phyloP scores from a whole-genome alignment of 2,329 filamentous ascomycete genomes.

The Fusarium tanahbumbuense region DNA sequence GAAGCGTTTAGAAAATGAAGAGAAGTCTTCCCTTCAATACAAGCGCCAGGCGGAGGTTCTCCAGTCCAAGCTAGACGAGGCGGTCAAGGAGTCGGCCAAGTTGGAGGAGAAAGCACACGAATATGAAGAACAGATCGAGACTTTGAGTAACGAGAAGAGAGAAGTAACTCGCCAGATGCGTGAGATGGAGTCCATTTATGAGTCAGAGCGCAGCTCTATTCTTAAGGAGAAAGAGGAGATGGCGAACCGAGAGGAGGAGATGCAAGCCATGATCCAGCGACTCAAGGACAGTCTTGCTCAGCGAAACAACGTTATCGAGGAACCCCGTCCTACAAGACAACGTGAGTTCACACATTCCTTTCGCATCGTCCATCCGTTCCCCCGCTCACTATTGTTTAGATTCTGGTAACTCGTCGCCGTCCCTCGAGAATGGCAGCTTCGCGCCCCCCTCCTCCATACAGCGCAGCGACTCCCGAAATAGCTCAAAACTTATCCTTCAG shows the following conservation, averaged over 20 bases:
- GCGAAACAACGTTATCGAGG: slow-evolving; percentile 70
- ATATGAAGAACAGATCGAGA: slow-evolving; percentile 83
- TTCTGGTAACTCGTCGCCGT: slow-evolving; percentile 70
- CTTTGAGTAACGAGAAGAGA: slow-evolving; percentile 84
- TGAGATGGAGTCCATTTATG: slow-evolving; percentile 93
- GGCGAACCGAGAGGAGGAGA: slow-evolving; percentile 84
- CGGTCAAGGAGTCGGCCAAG: slow-evolving; percentile 82
- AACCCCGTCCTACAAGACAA: slow-evolving; percentile 68
- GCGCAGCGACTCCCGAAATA: slow-evolving; percentile 88
- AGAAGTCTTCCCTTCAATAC: slow-evolving; percentile 80
- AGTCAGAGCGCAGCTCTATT: slow-evolving; percentile 87
- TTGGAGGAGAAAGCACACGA: slow-evolving; percentile 91
- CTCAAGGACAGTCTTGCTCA: slow-evolving; percentile 90
- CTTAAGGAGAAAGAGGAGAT: slow-evolving; percentile 94
- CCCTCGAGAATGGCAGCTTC: slow-evolving; percentile 81
- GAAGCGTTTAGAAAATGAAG: slow-evolving; percentile 83
- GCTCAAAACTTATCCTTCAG: slow-evolving; percentile 89
- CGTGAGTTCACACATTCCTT: slow-evolving; percentile 57
- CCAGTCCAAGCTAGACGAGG: slow-evolving; percentile 87
- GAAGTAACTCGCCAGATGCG: slow-evolving; percentile 85
- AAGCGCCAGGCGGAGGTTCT: slow-evolving; percentile 87
- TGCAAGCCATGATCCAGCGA: slow-evolving; percentile 89
- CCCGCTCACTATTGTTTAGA: slow-evolving; percentile 39
- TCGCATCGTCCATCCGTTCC: not conserved
- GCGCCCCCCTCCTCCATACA: slow-evolving; percentile 86